Evolutionary conservation across 495 filamentous ascomycete species (phyloP), one percentile per base, ranked within the genome.

Genomic region (Polyplosphaeria fusca): DNA sequence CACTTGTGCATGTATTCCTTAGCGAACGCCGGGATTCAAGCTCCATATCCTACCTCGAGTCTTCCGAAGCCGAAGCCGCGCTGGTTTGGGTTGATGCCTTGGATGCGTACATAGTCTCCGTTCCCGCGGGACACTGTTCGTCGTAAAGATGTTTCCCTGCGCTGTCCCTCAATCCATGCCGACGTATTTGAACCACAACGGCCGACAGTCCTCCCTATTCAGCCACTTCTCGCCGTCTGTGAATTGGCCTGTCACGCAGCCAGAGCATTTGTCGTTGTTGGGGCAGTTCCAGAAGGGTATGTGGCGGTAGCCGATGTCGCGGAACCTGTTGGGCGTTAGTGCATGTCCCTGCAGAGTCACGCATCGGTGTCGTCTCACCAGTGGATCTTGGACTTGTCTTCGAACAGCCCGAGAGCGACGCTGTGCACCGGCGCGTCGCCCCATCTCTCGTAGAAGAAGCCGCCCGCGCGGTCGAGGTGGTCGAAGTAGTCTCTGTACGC

Each of bases 401-500:
- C 94, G 71, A 99, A 96, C 40, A 99, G 69, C 20, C 89, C 94
- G 50, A 99, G 66, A n/a, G 87, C 93, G 64, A 98, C 89, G 38
- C 87, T 92, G 73, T 99, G 94, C 44, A 99, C 94, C 0, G 94
- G 94, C 13, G 94, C 94, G 77, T 99, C 94, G 16, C 94, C 94
- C 94, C 94, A 99, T 50, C 94, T 76, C 76, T 99, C 94, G 66
- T 99, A 99, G 71, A 95, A 99, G 82, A 99, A 99, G 30, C 93
- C 93, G 27, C 94, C 94, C 0, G 90, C 86, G 19, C 87, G 82
- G 73, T 99, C 94, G 27, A 99, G 76, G 68, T 96, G 89, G 69
- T 96, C 85, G 73, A 99, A 99, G 70, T 96, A 99, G 47, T 90
- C 88, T 69, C 92, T 86, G 70, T 99, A 99, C 46, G 81, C 79